Conservation (phyloP, 75 land plant genomes). For the Cupressus sempervirens region DNA sequence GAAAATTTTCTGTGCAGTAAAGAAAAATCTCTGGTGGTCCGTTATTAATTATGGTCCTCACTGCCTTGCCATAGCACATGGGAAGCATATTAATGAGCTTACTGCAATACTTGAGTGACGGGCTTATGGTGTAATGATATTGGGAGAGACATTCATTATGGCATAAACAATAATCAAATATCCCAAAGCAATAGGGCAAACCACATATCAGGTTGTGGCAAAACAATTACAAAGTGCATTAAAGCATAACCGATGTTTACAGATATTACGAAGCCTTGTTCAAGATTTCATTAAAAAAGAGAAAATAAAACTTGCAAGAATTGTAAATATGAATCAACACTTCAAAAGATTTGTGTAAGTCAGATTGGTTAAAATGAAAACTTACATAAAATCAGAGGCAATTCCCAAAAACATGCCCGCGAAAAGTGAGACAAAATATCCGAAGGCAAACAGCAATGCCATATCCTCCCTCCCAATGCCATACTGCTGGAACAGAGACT, state of each 20-base stretch:
- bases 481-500: slow-evolving; percentile 41
- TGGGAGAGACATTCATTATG: too few species aligned
- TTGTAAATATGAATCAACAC: neutral
- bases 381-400: slow-evolving; percentile 69
- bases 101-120: neutral
- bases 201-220: neutral
- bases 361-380: neutral
- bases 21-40: neutral
- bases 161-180: neutral
- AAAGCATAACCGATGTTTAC: neutral
- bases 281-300: neutral
- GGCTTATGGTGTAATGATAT: too few species aligned
- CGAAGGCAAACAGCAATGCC: slow-evolving; percentile 34
- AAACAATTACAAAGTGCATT: neutral
- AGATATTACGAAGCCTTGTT: neutral
- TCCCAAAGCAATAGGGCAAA: neutral
- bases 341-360: neutral
- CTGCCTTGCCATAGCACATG: neutral
- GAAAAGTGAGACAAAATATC: slow-evolving; percentile 41
- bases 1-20: neutral
- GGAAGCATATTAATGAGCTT: neutral
- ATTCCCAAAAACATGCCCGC: slow-evolving; percentile 54
- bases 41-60: neutral
- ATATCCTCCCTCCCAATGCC: slow-evolving; percentile 53
- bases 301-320: neutral